Evolutionary conservation across 257 asterid species (phyloP).

Genomic region (Datura wrightii): DNA sequence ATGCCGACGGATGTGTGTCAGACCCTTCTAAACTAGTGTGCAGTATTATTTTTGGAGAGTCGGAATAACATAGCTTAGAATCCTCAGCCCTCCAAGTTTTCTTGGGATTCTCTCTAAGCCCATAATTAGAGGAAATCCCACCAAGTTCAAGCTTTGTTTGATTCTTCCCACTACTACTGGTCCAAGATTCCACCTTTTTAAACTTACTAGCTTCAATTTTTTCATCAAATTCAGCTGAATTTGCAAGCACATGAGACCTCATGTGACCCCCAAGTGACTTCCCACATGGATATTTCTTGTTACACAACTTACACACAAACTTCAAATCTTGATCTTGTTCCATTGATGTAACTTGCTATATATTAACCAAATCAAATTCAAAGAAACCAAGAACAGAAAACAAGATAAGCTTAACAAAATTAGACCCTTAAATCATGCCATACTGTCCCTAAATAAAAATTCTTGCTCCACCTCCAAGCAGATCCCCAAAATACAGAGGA

Average conservation of each 20-base stretch:
- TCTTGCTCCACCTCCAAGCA: not conserved
- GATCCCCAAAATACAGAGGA: not conserved
- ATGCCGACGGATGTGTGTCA: not conserved
- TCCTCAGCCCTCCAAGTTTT: constrained; percentile 79
- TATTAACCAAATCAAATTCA: not conserved
- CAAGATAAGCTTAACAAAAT: not conserved
- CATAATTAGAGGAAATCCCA: constrained; percentile 62
- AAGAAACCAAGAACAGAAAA: not conserved
- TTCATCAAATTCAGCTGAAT: constrained; percentile 62
- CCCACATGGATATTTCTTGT: constrained; percentile 76
- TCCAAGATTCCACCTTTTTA: constrained; percentile 45
- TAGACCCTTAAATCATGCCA: not conserved
- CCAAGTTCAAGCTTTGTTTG: constrained; percentile 45
- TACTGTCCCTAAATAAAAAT: not conserved
- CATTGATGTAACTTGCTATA: constrained; percentile 35
- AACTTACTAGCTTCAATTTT: constrained; percentile 43
- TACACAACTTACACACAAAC: constrained; percentile 73
- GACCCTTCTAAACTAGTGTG: not conserved
- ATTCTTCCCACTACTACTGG: constrained; percentile 27
- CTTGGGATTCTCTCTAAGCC: constrained; percentile 84
- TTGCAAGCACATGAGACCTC: constrained; percentile 72
- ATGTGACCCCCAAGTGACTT: constrained; percentile 91
- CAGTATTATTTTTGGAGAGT: not conserved
- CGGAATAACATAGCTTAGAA: constrained; percentile 21
- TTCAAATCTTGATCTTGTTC: constrained; percentile 59